These are phyloP conservation scores for Sugiyamaella grinbergsii DNA, from an alignment of 1,139 yeast genomes.

Conservation along the genomic window DNA sequence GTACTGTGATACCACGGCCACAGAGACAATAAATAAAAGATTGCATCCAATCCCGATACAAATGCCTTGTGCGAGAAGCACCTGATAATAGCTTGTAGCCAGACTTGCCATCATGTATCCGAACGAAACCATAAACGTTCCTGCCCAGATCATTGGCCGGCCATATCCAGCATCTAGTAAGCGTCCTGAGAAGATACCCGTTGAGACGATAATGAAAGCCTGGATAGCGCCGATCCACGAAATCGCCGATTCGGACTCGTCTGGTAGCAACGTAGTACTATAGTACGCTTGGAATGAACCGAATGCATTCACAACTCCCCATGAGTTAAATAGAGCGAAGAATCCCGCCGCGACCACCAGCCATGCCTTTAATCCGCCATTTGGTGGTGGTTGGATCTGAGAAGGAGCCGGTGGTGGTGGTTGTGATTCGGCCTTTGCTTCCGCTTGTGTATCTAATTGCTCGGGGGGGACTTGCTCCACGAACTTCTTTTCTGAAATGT, in stretches of 20 bases:
- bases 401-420: neutral
- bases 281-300: conserved; percentile 67
- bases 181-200: conserved; percentile 60
- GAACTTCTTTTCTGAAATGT: neutral
- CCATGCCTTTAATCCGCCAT: conserved; percentile 42
- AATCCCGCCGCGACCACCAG: conserved; percentile 44
- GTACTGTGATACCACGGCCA: conserved; percentile 48
- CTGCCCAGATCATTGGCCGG: conserved; percentile 43
- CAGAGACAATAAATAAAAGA: conserved; percentile 31
- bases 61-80: conserved; percentile 59
- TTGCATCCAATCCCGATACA: conserved; percentile 59
- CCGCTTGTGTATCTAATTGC: no score
- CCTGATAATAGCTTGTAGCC: conserved; percentile 54
- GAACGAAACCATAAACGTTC: conserved; percentile 48
- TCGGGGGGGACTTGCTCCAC: neutral
- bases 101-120: conserved; percentile 60
- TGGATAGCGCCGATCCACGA: conserved; percentile 69
- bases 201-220: conserved; percentile 53
- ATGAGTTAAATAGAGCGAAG: conserved; percentile 53
- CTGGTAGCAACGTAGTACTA: conserved; percentile 48
- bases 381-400: conserved; percentile 32
- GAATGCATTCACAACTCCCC: conserved; percentile 61
- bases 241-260: conserved; percentile 49
- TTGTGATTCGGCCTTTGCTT: no score
- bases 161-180: conserved; percentile 53